Evolutionary conservation across 768 basidiomycete genomes (phyloP), one percentile per base, ranked within the genome.

Genomic region (Crassisporium funariophilum): DNA sequence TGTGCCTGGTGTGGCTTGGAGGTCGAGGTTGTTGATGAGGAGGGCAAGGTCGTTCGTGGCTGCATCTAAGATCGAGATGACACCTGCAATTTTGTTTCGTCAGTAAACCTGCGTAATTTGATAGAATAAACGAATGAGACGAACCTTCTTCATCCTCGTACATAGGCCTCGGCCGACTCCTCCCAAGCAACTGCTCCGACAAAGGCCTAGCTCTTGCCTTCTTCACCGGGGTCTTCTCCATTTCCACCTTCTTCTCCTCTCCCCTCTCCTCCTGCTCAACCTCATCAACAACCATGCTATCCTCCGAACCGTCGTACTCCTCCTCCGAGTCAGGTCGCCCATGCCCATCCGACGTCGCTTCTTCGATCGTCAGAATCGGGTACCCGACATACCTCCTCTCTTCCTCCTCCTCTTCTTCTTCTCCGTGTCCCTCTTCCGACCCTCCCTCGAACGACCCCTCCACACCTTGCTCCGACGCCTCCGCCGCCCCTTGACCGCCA

Each of bases 31-130:
- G 51, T 84, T 87, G 62, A 92, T 88, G 3, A 92, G 69, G 45
- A 80, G 79, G 0, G 86, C 89, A 3, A 92, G 76, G 33, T 91
- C 89, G 41, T 88, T 81, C 1, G 89, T 91, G 0, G 86, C 89
- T 0, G 87, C 86, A 52, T 85, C 85, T n/a, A 91, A 68, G 22
- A 88, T 76, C 0, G 83, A 86, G 1, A 89, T 58, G 11, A 80
- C 79, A 50, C 77, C 88, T 78, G 52, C 31, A 29, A 13, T 46
- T 35, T 27, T 6, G 35, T 13, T 16, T 23, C 13, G 21, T 22
- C 22, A 55, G 38, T 36, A 29, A 27, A 38, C n/a, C 23, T 35
- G 44, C 31, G 23, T 47, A 13, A 16, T n/a, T n/a, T n/a, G n/a
- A n/a, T n/a, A n/a, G 10, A 53, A 52, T 27, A n/a, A 41, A 16